Conservation (phyloP, 192 early-diverging fungal genomes). For the Backusella morwellensis region DNA sequence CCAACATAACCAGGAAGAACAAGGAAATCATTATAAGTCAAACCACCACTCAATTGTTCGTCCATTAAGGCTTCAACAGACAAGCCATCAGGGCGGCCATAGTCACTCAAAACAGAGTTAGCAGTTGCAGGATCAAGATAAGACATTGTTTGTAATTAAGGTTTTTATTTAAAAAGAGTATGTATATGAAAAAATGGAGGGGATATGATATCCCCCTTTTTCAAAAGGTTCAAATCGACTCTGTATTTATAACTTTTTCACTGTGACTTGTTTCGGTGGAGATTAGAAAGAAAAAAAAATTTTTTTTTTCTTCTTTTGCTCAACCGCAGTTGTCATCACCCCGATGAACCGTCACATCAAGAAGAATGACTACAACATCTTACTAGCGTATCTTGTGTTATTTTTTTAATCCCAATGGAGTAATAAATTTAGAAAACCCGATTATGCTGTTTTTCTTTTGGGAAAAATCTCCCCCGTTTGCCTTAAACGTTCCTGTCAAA, state of each 20-base stretch:
- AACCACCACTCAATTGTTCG: slow-evolving; percentile 73
- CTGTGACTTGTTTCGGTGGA: background rate
- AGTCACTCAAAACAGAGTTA: slow-evolving; percentile 12
- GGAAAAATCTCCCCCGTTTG: background rate
- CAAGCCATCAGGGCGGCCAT: slow-evolving; percentile 72
- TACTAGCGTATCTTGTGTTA: background rate
- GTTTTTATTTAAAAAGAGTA: slow-evolving; percentile 4
- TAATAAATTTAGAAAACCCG: background rate
- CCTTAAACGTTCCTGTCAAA: background rate
- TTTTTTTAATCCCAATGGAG: background rate
- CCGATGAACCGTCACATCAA: slow-evolving; percentile 2
- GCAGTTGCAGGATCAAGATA: slow-evolving; percentile 3
- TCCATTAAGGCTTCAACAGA: slow-evolving; percentile 84
- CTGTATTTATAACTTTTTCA: background rate
- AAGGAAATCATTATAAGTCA: slow-evolving; percentile 99
- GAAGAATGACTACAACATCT: background rate
- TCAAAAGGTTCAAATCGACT: background rate
- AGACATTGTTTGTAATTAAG: background rate
- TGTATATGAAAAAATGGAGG: slow-evolving; percentile 6
- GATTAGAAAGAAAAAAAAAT: background rate
- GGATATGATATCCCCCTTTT: slow-evolving; percentile 4
- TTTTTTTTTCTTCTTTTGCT: background rate
- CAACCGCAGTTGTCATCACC: background rate
- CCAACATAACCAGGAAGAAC: slow-evolving; percentile 94
- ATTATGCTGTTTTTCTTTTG: background rate